Percentiles rank a stretch among this genome's conserved stretches.
Evolutionary conservation across 495 filamentous ascomycete genomes (phyloP).

Genomic region (Tuber melanosporum): DNA sequence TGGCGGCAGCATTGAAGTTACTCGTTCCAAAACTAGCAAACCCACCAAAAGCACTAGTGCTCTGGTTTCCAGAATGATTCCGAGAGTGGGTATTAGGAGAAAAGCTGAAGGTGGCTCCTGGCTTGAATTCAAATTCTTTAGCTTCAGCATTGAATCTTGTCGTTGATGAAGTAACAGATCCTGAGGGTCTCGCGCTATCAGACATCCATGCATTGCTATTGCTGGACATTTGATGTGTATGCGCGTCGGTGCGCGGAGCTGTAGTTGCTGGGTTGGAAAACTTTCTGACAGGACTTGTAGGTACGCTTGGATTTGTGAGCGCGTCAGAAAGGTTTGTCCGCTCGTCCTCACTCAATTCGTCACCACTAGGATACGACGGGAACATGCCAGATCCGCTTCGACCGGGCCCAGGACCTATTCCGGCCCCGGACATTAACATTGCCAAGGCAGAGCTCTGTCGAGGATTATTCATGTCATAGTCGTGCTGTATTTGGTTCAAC

Average conservation of each 20-base stretch:
- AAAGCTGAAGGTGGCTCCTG: conserved; percentile 40
- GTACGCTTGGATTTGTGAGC: conserved; percentile 64
- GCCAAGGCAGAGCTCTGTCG: conserved; percentile 37
- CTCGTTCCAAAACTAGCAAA: conserved; percentile 28
- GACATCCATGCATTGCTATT: conserved; percentile 39
- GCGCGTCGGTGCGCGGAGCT: conserved; percentile 24
- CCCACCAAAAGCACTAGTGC: conserved; percentile 21
- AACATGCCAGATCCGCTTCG: conserved; percentile 4
- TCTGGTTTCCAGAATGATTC: conserved; percentile 15
- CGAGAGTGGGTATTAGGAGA: conserved; percentile 39
- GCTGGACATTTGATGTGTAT: conserved; percentile 37
- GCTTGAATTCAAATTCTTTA: conserved; percentile 79
- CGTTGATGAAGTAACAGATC: conserved; percentile 48
- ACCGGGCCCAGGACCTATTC: conserved; percentile 21
- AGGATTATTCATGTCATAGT: conserved; percentile 35
- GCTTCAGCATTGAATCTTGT: conserved; percentile 73
- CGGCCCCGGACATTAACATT: conserved; percentile 37
- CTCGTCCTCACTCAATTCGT: conserved; percentile 38
- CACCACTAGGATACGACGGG: conserved; percentile 15
- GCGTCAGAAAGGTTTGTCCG: conserved; percentile 53
- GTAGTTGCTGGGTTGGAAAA: conserved; percentile 15
- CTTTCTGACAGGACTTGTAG: conserved; percentile 35
- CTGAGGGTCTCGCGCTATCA: conserved; percentile 21
- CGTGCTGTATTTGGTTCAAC: conserved; percentile 35
- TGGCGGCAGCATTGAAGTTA: conserved; percentile 60